A percentile compares a stretch with the other conserved stretches of the same genome.
phyloP scores from a whole-genome alignment of 1,284 basidiomycete genomes.

The Rhodofomes roseus region DNA sequence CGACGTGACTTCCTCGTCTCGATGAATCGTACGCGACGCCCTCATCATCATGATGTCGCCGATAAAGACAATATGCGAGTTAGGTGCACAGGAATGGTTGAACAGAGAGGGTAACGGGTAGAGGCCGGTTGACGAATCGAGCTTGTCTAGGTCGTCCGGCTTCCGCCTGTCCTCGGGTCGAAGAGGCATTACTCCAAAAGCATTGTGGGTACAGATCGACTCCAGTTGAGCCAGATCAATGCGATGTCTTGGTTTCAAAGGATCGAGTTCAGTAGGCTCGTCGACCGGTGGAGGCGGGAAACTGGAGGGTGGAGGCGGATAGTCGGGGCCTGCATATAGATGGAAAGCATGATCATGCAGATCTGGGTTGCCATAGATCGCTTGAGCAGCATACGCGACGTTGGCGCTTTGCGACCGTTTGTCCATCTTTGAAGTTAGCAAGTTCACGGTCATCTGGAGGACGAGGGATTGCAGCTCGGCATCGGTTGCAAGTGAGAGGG shows the following conservation, averaged over 20 bases:
- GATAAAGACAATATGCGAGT: conserved; percentile 18
- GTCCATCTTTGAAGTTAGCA: conserved; percentile 8
- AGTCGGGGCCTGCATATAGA: conserved; percentile 17
- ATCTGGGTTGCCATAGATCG: conserved; percentile 21
- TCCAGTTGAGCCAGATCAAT: conserved; percentile 18
- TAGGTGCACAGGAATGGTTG: conserved; percentile 30
- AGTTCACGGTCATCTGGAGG: conserved; percentile 11
- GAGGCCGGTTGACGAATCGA: conserved; percentile 17
- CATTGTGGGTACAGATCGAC: conserved; percentile 17
- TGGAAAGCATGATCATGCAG: conserved; percentile 13
- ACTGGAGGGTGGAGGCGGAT: conserved; percentile 13
- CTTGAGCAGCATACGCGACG: conserved; percentile 11
- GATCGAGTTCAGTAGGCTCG: conserved; percentile 6
- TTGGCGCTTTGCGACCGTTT: conserved; percentile 11
- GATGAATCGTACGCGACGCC: conserved; percentile 11
- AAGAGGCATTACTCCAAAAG: conserved; percentile 13
- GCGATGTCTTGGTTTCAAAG: conserved; percentile 9
- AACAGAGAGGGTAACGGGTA: conserved; percentile 27
- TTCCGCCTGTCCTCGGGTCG: not conserved
- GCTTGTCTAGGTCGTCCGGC: not conserved
- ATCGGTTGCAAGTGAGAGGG: conserved; percentile 12
- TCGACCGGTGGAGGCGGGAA: conserved; percentile 8
- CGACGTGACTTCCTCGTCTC: conserved; percentile 16
- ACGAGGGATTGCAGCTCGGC: conserved; percentile 7
- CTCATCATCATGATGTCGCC: conserved; percentile 24